A percentile compares a stretch with the other conserved stretches of the same genome.
phyloP scores from a whole-genome alignment of 2,329 filamentous ascomycete genomes.

The Monosporascus sp. region DNA sequence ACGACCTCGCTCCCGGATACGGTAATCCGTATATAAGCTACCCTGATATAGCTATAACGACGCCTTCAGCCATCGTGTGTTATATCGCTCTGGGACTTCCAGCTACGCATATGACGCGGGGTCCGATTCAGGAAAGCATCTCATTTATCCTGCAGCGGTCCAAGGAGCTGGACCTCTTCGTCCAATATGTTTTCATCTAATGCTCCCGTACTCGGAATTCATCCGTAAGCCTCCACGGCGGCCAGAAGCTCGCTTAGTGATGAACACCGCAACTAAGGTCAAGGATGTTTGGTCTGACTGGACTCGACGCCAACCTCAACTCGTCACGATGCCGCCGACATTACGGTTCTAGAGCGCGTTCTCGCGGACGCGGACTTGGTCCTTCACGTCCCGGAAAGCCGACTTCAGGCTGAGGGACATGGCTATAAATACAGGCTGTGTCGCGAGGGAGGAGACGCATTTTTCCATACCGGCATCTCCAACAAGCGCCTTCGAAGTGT shows the following conservation, averaged over 20 bases:
- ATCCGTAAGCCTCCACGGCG: conserved; percentile 35
- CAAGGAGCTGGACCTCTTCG: conserved; percentile 23
- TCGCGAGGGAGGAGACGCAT: not conserved
- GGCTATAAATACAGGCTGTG: not conserved
- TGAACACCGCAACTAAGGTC: conserved; percentile 13
- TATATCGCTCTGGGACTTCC: not conserved
- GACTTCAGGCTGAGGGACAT: not conserved
- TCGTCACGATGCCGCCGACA: conserved; percentile 14
- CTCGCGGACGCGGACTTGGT: not conserved
- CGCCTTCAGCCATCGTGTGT: too few relatives aligned
- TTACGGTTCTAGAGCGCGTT: not conserved
- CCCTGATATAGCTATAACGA: not conserved
- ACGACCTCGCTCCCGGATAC: not conserved
- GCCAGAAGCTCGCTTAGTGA: conserved; percentile 21
- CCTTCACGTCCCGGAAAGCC: not conserved
- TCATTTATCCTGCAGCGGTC: conserved; percentile 1
- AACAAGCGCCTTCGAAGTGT: not conserved
- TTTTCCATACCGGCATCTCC: not conserved
- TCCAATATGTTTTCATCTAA: conserved; percentile 42
- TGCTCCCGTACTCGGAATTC: conserved; percentile 29
- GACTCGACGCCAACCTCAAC: conserved; percentile 6
- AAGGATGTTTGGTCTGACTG: conserved; percentile 15
- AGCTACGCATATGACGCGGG: not conserved
- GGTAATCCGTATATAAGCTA: not conserved
- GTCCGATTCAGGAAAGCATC: not conserved